These are phyloP conservation scores for Corniculantispora saksenae DNA, from an alignment of 2,329 filamentous ascomycete genomes.

Conservation along the genomic window DNA sequence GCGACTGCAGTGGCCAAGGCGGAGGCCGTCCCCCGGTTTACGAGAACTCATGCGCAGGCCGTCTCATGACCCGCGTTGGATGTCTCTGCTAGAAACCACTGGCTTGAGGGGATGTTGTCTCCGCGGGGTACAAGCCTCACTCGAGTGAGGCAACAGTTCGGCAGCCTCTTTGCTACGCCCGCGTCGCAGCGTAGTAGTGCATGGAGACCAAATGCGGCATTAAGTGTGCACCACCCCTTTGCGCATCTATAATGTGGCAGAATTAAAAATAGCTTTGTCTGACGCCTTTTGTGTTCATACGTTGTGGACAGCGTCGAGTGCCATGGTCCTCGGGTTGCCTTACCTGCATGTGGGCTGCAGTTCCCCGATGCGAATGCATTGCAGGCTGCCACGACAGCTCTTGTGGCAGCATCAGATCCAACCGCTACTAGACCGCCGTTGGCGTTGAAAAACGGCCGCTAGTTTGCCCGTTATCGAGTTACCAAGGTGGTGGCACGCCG, in stretches of 20 bases:
- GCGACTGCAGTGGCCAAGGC: neutral
- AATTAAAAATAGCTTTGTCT: too few species aligned
- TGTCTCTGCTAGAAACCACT: neutral
- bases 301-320: neutral
- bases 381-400: too few species aligned
- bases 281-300: neutral
- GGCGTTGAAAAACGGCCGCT: neutral
- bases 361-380: neutral
- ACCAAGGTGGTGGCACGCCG: neutral
- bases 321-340: neutral
- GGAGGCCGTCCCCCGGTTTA: too few species aligned
- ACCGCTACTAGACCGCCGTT: too few species aligned
- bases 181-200: too few species aligned
- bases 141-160: too few species aligned
- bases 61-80: neutral
- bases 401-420: neutral
- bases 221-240: too few species aligned
- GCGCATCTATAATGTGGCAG: too few species aligned
- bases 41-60: neutral
- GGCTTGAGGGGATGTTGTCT: too few species aligned
- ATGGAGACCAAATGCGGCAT: too few species aligned
- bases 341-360: neutral
- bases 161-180: too few species aligned
- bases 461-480: neutral
- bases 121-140: too few species aligned